A percentile compares a stretch with the other conserved stretches of the same genome.
phyloP scores from a whole-genome alignment of 2,329 filamentous ascomycete species.

The Sporothrix mexicana region DNA sequence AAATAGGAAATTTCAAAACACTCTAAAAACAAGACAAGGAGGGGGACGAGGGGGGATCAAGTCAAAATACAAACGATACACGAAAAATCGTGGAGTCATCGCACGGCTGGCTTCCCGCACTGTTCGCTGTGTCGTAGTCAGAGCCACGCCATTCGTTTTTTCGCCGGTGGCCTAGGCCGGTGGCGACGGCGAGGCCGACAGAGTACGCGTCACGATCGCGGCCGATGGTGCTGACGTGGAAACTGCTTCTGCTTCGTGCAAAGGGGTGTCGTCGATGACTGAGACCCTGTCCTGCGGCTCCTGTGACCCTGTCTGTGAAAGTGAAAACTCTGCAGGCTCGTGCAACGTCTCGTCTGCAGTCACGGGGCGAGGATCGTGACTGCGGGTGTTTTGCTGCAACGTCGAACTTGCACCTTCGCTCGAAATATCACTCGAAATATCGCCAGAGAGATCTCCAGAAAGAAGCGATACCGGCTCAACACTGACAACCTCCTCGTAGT shows the following conservation, averaged over 20 bases:
- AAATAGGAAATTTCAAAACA: no score
- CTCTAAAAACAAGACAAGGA: background rate
- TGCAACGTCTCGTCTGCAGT: no score
- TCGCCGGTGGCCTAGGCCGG: background rate
- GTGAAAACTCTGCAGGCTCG: no score
- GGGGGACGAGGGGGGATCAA: background rate
- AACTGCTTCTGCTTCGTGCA: no score
- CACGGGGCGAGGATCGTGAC: no score
- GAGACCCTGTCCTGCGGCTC: background rate
- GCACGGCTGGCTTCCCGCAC: background rate
- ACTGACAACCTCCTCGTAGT: constrained; percentile 16
- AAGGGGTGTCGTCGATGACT: background rate
- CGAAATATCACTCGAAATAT: background rate
- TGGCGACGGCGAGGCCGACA: background rate
- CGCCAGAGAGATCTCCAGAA: background rate
- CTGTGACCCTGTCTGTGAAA: background rate
- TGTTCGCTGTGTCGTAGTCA: background rate
- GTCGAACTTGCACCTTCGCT: background rate
- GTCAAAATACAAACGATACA: background rate
- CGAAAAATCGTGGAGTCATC: background rate
- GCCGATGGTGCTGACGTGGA: no score
- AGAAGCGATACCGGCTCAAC: constrained; percentile 21
- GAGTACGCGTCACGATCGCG: no score
- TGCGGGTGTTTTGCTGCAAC: no score
- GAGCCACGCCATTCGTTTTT: background rate